phyloP scores from a whole-genome alignment of 2,329 filamentous ascomycete species.

The Colletotrichum sp. region DNA sequence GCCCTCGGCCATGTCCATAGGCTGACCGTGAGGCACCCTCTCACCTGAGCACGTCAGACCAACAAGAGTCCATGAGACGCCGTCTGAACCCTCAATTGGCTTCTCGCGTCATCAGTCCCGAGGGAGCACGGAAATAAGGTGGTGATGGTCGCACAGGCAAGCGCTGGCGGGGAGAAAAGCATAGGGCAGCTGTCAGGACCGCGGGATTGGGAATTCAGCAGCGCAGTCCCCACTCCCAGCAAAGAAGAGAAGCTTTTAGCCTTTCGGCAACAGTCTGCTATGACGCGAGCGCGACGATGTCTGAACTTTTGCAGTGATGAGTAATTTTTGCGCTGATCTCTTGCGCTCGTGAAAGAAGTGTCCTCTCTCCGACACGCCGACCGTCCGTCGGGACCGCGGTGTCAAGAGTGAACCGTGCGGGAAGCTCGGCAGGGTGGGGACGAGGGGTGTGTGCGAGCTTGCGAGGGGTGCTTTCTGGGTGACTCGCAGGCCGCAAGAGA shows the following conservation, averaged over 20 bases:
- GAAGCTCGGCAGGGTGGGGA: neutral
- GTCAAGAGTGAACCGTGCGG: slow-evolving; percentile 5
- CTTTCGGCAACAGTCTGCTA: neutral
- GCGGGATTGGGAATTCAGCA: neutral
- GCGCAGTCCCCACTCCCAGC: neutral
- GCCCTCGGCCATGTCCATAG: neutral
- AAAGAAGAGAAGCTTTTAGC: neutral
- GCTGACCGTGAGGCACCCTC: neutral
- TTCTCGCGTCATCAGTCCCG: neutral
- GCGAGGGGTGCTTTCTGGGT: neutral
- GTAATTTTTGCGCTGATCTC: neutral
- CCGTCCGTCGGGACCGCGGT: slow-evolving; percentile 6
- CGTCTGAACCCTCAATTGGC: neutral
- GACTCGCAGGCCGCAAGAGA: neutral
- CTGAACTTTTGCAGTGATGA: neutral
- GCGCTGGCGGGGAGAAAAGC: neutral
- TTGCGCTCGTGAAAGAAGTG: neutral
- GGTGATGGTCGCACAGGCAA: neutral
- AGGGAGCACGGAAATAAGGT: neutral
- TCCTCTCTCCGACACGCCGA: neutral
- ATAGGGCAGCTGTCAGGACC: neutral
- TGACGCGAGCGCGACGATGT: neutral
- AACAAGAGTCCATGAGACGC: neutral
- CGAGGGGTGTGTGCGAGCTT: neutral
- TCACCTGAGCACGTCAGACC: neutral